Conservation (phyloP, 768 basidiomycete genomes). For the Ramaria sp. region DNA sequence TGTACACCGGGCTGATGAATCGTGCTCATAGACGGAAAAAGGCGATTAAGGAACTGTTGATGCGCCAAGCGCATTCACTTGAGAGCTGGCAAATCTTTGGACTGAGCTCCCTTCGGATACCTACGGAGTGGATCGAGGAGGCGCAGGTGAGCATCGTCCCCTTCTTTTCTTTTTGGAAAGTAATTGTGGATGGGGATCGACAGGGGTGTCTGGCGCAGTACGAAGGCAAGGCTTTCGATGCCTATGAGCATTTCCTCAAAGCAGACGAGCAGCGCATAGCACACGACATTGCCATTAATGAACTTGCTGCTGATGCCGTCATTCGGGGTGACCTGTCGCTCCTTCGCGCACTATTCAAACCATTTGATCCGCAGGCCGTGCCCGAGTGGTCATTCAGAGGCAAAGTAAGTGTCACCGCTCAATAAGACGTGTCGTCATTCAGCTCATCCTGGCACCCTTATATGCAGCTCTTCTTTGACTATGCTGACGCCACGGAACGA, state of each 20-base stretch:
- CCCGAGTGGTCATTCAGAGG: constrained; percentile 78
- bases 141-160: constrained; percentile 48
- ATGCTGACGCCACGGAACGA: constrained; percentile 49
- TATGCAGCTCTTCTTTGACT: constrained; percentile 58
- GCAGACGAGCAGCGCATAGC: constrained; percentile 65
- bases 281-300: constrained; percentile 74
- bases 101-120: constrained; percentile 61
- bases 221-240: constrained; percentile 51
- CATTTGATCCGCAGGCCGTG: constrained; percentile 47
- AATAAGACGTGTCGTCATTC: constrained; percentile 4
- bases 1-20: constrained; percentile 2
- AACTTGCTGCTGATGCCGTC: constrained; percentile 82
- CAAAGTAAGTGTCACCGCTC: constrained; percentile 38
- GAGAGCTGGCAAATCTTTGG: constrained; percentile 69
- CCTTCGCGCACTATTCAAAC: constrained; percentile 55
- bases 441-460: constrained; percentile 5
- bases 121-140: constrained; percentile 80
- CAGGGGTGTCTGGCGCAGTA: constrained; percentile 59
- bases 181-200: background rate
- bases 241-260: constrained; percentile 65
- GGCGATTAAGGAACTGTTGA: constrained; percentile 71
- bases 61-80: constrained; percentile 51
- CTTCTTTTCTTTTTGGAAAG: background rate
- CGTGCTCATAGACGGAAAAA: constrained; percentile 53
- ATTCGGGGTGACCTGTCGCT: constrained; percentile 56